phyloP scores from a whole-genome alignment of 2,329 filamentous ascomycete genomes.

The Canariomyces notabilis region DNA sequence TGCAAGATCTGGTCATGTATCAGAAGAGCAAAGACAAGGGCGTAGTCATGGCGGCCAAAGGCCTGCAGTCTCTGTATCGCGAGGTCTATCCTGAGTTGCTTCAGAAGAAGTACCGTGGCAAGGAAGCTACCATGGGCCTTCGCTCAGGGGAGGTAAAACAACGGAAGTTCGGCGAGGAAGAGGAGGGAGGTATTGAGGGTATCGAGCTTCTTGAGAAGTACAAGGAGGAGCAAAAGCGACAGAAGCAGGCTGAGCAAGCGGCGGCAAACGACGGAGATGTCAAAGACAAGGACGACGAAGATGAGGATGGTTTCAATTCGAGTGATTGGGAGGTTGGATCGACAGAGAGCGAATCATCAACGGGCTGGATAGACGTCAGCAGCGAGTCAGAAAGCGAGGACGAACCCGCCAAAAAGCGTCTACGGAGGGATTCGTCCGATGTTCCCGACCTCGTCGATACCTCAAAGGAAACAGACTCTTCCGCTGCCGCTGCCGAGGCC shows the following conservation, averaged over 20 bases:
- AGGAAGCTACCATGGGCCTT: constrained; percentile 80
- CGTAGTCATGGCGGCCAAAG: constrained; percentile 97
- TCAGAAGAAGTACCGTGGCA: constrained; percentile 84
- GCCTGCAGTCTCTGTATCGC: constrained; percentile 82
- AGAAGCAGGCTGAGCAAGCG: constrained; percentile 64
- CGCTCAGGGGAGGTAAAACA: constrained; percentile 68
- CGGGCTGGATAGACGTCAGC: constrained; percentile 89
- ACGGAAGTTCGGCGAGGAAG: constrained; percentile 77
- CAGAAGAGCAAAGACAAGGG: constrained; percentile 97
- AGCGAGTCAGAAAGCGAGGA: constrained; percentile 80
- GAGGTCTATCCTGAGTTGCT: constrained; percentile 87
- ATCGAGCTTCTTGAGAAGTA: constrained; percentile 86
- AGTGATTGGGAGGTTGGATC: constrained; percentile 59
- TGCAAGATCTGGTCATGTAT: constrained; percentile 95
- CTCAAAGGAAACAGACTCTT: constrained; percentile 44
- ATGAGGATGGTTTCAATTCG: constrained; percentile 53
- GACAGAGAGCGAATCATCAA: constrained; percentile 63
- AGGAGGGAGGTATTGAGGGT: constrained; percentile 78
- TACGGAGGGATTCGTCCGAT: constrained; percentile 37
- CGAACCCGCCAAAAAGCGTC: constrained; percentile 61
- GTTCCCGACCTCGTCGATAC: constrained; percentile 29
- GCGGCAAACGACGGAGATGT: constrained; percentile 56
- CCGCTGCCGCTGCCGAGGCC: constrained; percentile 38
- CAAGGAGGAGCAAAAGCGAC: constrained; percentile 83
- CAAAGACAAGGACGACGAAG: constrained; percentile 52